A percentile compares a stretch with the other conserved stretches of the same genome.
phyloP scores from a whole-genome alignment of 208 protist species.

The Crithidia sp. region DNA sequence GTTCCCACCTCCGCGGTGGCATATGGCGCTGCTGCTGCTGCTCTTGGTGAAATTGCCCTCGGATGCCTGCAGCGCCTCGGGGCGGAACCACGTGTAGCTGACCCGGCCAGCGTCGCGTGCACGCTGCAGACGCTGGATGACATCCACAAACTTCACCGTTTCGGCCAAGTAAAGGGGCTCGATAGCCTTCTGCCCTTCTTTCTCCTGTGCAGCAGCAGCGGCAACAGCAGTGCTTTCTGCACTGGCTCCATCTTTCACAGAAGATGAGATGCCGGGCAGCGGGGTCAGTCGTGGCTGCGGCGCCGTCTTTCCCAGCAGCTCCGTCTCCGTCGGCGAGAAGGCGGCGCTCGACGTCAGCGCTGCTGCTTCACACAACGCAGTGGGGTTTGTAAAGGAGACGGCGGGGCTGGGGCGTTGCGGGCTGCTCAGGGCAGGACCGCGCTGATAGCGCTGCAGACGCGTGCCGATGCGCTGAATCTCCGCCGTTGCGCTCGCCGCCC shows the following conservation, averaged over 20 bases:
- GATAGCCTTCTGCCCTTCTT: neutral
- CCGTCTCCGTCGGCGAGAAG: constrained; percentile 3
- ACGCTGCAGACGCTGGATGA: constrained; percentile 24
- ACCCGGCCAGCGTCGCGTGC: constrained; percentile 5
- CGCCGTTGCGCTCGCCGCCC: neutral
- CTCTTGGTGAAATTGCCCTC: neutral
- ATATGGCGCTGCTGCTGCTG: neutral
- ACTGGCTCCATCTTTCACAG: too few species aligned
- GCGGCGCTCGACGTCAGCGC: neutral
- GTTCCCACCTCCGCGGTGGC: neutral
- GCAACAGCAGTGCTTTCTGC: too few species aligned
- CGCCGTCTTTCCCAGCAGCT: neutral
- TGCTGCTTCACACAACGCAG: neutral
- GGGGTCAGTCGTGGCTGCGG: too few species aligned
- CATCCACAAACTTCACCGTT: constrained; percentile 25
- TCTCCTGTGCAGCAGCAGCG: too few species aligned
- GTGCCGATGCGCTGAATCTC: constrained; percentile 32
- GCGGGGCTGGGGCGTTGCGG: neutral
- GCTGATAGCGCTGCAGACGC: constrained; percentile 19
- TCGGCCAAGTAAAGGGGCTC: constrained; percentile 8
- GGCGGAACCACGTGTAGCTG: constrained; percentile 32
- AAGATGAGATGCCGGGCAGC: too few species aligned
- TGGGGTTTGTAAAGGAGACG: neutral
- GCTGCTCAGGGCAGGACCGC: neutral
- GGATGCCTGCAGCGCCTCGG: neutral